Conservation (phyloP, 1,284 basidiomycete genomes). For the Fomes fomentarius region DNA sequence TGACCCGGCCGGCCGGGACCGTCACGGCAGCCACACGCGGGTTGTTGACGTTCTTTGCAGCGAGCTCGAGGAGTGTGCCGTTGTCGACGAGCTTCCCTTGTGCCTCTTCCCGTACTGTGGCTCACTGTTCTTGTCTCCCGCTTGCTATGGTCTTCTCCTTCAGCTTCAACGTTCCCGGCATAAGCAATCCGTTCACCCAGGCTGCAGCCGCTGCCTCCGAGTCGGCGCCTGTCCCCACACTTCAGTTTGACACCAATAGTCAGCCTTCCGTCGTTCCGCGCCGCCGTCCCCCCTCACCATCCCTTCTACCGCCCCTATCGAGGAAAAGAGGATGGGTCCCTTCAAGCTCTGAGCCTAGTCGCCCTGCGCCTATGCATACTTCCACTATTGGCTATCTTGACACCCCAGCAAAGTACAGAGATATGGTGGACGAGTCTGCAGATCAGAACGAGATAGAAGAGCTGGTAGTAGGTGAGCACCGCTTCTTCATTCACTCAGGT, state of each 20-base stretch:
- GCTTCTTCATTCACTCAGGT: neutral
- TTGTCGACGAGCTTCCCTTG: constrained; percentile 9
- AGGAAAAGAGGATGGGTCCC: constrained; percentile 76
- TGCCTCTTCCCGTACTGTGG: constrained; percentile 3
- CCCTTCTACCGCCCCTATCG: constrained; percentile 40
- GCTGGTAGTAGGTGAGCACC: constrained; percentile 51
- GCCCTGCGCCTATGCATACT: constrained; percentile 51
- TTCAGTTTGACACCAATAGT: constrained; percentile 11
- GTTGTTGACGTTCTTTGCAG: constrained; percentile 11
- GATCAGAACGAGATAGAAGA: constrained; percentile 45
- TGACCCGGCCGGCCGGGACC: neutral
- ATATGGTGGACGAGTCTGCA: constrained; percentile 41
- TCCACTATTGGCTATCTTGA: constrained; percentile 66
- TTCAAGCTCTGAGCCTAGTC: constrained; percentile 54
- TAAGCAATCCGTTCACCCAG: constrained; percentile 63
- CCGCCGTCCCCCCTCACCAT: constrained; percentile 32
- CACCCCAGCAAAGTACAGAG: constrained; percentile 63
- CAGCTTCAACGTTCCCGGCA: constrained; percentile 58
- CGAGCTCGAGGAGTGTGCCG: constrained; percentile 19
- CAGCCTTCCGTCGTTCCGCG: constrained; percentile 17
- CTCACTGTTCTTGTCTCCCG: constrained; percentile 39
- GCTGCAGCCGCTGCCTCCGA: constrained; percentile 16
- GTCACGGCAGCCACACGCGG: neutral
- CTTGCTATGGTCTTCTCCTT: constrained; percentile 65
- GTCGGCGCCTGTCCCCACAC: constrained; percentile 30